These are phyloP conservation scores for Paraurostyla sp. DNA, from an alignment of 73 alveolate species.

Conservation along the genomic window DNA sequence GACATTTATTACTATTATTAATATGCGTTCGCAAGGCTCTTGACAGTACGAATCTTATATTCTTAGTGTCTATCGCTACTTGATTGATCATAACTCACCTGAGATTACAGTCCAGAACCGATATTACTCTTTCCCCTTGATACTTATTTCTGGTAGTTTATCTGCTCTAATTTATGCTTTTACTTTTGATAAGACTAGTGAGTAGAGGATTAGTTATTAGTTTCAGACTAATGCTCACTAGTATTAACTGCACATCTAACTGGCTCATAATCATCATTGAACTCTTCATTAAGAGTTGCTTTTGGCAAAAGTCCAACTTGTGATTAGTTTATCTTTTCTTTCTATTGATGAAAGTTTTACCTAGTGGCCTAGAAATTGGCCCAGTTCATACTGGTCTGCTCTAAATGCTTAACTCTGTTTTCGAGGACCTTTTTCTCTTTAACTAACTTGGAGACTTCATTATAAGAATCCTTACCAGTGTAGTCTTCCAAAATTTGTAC, in stretches of 20 bases:
- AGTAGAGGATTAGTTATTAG: background rate
- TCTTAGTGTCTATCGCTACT: slow-evolving; percentile 41
- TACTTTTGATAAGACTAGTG: background rate
- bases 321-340: slow-evolving; percentile 7
- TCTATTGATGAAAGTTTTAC: background rate
- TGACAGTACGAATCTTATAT: slow-evolving; percentile 27
- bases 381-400: slow-evolving; percentile 43
- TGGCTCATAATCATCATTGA: slow-evolving; percentile 57
- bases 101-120: background rate
- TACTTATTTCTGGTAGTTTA: background rate
- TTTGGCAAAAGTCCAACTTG: background rate
- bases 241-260: slow-evolving; percentile 25
- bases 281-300: slow-evolving; percentile 3
- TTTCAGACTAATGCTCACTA: background rate
- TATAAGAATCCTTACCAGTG: slow-evolving; percentile 57
- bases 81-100: background rate
- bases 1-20: background rate
- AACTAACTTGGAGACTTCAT: slow-evolving; percentile 6
- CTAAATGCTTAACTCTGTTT: slow-evolving; percentile 54
- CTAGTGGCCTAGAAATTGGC: slow-evolving; percentile 8
- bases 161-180: background rate
- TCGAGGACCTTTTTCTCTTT: slow-evolving; percentile 56
- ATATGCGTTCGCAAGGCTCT: slow-evolving; percentile 28
- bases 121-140: background rate
- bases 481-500: slow-evolving; percentile 51